Percentiles rank a stretch among this genome's conserved stretches.
Evolutionary conservation across 306 rosid species (phyloP).

Genomic region (Parietaria judaica): DNA sequence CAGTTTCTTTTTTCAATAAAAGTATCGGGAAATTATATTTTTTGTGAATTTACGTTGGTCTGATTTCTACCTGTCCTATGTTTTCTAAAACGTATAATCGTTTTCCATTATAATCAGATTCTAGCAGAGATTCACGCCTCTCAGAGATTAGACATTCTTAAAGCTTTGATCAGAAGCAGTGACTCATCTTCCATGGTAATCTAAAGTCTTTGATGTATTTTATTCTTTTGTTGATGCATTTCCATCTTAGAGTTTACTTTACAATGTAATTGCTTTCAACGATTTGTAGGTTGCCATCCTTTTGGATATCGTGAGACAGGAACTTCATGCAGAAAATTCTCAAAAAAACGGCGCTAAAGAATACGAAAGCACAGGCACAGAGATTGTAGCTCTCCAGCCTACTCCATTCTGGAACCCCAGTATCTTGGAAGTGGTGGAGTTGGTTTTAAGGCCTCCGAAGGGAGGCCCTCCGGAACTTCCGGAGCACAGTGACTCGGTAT

Average conservation of each 20-base stretch:
- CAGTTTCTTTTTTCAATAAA: too few species aligned
- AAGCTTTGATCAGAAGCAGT: conserved; percentile 56
- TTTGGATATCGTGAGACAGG: conserved; percentile 55
- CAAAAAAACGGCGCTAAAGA: conserved; percentile 26
- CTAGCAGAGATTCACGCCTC: conserved; percentile 60
- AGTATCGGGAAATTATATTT: background rate
- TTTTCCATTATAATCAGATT: conserved; percentile 40
- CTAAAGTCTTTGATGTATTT: too few species aligned
- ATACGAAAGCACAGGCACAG: conserved; percentile 12
- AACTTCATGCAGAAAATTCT: conserved; percentile 48
- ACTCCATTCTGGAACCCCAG: conserved; percentile 46
- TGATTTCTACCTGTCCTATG: conserved; percentile 1
- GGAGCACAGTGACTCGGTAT: conserved; percentile 76
- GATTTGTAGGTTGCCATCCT: conserved; percentile 64
- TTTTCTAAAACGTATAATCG: conserved; percentile 5
- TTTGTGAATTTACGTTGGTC: conserved; percentile 4
- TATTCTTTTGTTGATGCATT: background rate
- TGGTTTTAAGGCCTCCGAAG: conserved; percentile 57
- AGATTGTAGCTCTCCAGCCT: conserved; percentile 11
- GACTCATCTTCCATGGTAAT: conserved; percentile 85
- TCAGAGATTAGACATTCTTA: conserved; percentile 60
- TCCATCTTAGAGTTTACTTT: conserved; percentile 13
- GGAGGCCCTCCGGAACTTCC: conserved; percentile 95
- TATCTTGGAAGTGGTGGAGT: conserved; percentile 62
- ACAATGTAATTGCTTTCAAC: conserved; percentile 22